A percentile compares a stretch with the other conserved stretches of the same genome.
Conservation (phyloP, 805 yeast species). For the Brettanomyces naardenensis region DNA sequence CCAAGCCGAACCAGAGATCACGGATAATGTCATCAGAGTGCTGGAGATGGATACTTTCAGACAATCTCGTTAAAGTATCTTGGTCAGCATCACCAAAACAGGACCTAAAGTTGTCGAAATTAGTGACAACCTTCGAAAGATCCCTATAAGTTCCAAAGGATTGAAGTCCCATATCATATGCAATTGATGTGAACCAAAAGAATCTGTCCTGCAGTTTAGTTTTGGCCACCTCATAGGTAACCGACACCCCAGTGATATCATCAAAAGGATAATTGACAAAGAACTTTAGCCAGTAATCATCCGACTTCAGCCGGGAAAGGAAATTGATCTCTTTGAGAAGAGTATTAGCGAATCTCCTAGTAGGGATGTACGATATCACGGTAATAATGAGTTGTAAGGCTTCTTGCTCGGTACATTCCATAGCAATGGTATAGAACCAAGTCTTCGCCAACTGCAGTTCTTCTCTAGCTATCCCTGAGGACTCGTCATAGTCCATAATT, state of each 20-base stretch:
- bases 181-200: constrained; percentile 6
- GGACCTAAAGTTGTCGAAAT: neutral
- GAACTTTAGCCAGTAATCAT: constrained; percentile 13
- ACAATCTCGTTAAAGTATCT: too few species aligned
- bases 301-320: constrained; percentile 7
- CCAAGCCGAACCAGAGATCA: neutral
- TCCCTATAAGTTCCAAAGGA: too few species aligned
- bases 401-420: neutral
- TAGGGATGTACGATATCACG: constrained; percentile 32
- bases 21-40: neutral
- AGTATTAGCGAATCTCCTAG: constrained; percentile 29
- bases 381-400: constrained; percentile 20
- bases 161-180: constrained; percentile 25
- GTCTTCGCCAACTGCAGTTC: neutral
- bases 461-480: neutral
- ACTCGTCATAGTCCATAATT: neutral
- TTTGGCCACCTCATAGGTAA: neutral
- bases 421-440: constrained; percentile 1
- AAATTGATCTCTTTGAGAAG: constrained; percentile 24
- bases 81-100: too few species aligned
- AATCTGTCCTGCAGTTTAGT: neutral
- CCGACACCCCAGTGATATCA: constrained; percentile 18
- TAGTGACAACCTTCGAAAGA: neutral
- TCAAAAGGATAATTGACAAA: constrained; percentile 32
- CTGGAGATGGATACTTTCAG: too few species aligned